Base-by-base conservation (phyloP, 2,329 filamentous ascomycete species). In the Cylindrodendrum hubeiense region DNA sequence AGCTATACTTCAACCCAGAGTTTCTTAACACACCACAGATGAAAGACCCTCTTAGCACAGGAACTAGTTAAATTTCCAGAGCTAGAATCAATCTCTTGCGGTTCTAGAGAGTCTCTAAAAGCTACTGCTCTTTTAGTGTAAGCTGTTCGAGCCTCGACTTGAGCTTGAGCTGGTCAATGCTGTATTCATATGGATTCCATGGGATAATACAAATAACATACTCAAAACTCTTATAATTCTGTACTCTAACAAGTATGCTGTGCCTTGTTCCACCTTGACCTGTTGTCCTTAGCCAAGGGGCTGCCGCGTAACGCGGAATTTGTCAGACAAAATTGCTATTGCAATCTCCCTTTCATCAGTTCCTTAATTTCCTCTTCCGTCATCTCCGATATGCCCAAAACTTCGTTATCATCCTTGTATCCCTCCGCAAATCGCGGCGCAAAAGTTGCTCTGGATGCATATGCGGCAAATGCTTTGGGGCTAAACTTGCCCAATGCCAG, bases 401-500 rank as follows among this genome's bases (percentile, higher is more conserved):
- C 28, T 13, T 62, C 24, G 19, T 57, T 63, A 37, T 63, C 60
- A 12, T 17, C 37, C 15, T 57, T 44, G 22, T 63, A 63, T 3
- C 44, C 52, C 4, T 41, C 46, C 22, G 52, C 52, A 22, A 63
- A 33, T 19, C 53, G 51, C 9, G 47, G 41, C 19, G 52, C 60
- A 34, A 63, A 63, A 3, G 60, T 57, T 13, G 44, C 60, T 22
- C 52, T 51, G 39, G 54, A 30, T 5, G 60, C 60, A 44, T 57
- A 63, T 28, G 60, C 60, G 7, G 46, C 60, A 44, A 63, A 63
- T 6, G 53, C 60, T 21, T 41, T 63, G 10, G 52, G 60, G 6
- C 52, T 63, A 13, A 63, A 63, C 28, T 50, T 63, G n/a, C 33
- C 60, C 1, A 53, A 57, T 9, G 44, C 52, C 52, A 63, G n/a